Conservation (phyloP, 2,329 filamentous ascomycete species). For the Colletotrichum sp. region DNA sequence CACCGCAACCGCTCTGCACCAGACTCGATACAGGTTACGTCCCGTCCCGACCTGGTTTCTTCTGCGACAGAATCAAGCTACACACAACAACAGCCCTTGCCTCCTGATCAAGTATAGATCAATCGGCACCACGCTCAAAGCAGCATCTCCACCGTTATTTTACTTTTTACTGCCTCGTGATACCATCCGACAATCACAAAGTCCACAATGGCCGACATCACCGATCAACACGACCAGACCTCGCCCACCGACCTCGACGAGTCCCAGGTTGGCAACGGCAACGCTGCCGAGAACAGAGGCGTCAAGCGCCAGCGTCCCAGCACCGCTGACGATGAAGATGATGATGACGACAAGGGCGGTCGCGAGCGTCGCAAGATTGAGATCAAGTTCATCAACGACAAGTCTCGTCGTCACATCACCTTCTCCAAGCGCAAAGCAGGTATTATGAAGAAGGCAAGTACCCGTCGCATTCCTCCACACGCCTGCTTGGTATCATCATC, state of each 20-base stretch:
- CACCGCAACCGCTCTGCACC: constrained; percentile 35
- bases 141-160: constrained; percentile 64
- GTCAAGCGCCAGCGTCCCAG: constrained; percentile 88
- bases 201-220: constrained; percentile 76
- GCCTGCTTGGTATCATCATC: background rate
- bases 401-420: constrained; percentile 98
- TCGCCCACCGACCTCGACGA: constrained; percentile 79
- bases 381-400: constrained; percentile 99
- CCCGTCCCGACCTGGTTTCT: constrained; percentile 55
- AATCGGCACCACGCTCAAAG: constrained; percentile 70
- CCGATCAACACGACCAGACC: constrained; percentile 77
- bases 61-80: constrained; percentile 53
- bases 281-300: constrained; percentile 74
- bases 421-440: constrained; percentile 99
- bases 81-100: constrained; percentile 45
- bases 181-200: constrained; percentile 24
- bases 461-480: background rate
- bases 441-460: constrained; percentile 97
- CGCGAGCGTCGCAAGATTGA: constrained; percentile 99
- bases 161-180: constrained; percentile 58
- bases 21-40: constrained; percentile 51
- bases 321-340: constrained; percentile 90
- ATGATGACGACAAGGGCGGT: constrained; percentile 96
- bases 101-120: constrained; percentile 71
- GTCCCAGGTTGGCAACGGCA: constrained; percentile 69